Evolutionary conservation across 257 asterid species (phyloP).

Genomic region (Nemophila menziesii): DNA sequence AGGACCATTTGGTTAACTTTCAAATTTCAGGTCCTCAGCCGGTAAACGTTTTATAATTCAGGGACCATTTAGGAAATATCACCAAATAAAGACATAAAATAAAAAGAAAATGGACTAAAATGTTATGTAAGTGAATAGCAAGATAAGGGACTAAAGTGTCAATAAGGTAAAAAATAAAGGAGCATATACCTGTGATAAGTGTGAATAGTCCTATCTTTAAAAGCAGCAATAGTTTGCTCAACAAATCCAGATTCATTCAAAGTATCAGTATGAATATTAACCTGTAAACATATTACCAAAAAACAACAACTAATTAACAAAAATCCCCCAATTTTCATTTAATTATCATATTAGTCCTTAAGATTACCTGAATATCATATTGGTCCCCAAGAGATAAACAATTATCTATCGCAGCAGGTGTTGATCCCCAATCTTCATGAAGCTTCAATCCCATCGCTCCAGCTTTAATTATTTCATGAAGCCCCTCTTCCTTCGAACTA

Average conservation of each 20-base stretch:
- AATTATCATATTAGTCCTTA: no score
- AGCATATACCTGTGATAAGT: conserved; percentile 72
- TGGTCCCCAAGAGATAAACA: conserved; percentile 69
- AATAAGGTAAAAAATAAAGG: conserved; percentile 7
- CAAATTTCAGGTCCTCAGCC: no score
- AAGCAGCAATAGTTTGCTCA: conserved; percentile 85
- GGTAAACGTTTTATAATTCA: no score
- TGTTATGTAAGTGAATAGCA: no score
- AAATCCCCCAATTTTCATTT: no score
- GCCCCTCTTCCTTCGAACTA: conserved; percentile 56
- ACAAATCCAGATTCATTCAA: conserved; percentile 97
- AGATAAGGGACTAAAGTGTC: background rate
- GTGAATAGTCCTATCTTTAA: conserved; percentile 80
- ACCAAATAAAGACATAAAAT: no score
- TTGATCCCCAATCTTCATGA: conserved; percentile 98
- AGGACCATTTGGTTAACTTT: no score
- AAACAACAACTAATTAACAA: conserved; percentile 14
- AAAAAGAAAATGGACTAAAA: no score
- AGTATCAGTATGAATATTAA: conserved; percentile 86
- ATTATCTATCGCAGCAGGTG: conserved; percentile 88
- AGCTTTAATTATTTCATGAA: conserved; percentile 78
- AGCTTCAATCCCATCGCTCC: conserved; percentile 99
- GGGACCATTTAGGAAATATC: no score
- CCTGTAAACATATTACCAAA: conserved; percentile 28
- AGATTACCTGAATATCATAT: conserved; percentile 67